Base-by-base conservation (phyloP, 306 rosid genomes). In the Prunus mira region DNA sequence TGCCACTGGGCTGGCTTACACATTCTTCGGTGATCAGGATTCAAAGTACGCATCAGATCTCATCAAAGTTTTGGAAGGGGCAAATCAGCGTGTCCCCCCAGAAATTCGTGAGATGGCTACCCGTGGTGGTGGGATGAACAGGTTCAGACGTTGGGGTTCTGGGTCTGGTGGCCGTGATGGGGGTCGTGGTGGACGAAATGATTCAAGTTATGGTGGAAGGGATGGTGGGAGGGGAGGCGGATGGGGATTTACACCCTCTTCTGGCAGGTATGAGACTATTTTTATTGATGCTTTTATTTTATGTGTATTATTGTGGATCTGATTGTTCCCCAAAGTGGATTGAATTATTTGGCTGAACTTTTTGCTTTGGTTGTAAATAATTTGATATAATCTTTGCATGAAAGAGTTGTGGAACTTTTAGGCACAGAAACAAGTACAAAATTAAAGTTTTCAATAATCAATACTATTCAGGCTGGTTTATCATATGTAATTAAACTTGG, bases 1-100 rank as follows among this genome's bases (percentile, higher is more conserved):
- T 62, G 99, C 99, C 69, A 92, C 96, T 67, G 99, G 99, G 55
- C 3, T 91, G 73, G 99, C 99, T 25, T 89, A 85, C 83, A 96
- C 99, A 43, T 96, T 96, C 79, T 89, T 96, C 17, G 98, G 93
- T 41, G 99, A 96, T 66, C 98, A 96, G 79, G 99, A 96, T 82
- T 93, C 96, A 17, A 96, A 87, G 85, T 76, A 96, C 86, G 98
- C 98, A 30, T 84, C 94, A 14, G 97, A 96, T 84, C 96, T 96
- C 76, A 84, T 96, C 80, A 96, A 96, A 84, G 86, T 96, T 75
- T 83, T 96, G 90, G 99, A 96, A 90, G 99, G 98, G 60, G 97
- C 99, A 38, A 92, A 89, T 81, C 99, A 96, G 84, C 84, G 75
- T 50, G 99, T 96, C 2, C 97, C 99, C 32, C 86, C 88, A 25